These are phyloP conservation scores for Penicillium bovifimosum DNA, from an alignment of 495 filamentous ascomycete genomes.

Conservation along the genomic window DNA sequence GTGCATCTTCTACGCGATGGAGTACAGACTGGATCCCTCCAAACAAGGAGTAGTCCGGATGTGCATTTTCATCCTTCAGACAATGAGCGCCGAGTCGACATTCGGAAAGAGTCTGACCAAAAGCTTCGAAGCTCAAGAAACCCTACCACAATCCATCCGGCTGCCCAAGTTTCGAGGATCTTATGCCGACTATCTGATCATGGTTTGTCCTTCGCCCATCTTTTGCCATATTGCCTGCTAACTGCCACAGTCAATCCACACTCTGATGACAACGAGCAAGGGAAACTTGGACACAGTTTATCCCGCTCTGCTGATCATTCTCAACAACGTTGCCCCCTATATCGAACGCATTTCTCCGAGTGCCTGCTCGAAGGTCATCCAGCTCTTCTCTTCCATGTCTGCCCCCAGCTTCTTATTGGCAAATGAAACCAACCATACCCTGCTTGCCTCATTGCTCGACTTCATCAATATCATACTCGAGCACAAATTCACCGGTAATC, in stretches of 20 bases:
- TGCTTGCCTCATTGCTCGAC: constrained; percentile 79
- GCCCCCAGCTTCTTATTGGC: constrained; percentile 90
- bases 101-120: constrained; percentile 90
- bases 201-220: constrained; percentile 39
- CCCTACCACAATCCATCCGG: constrained; percentile 71
- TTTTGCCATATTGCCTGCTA: constrained; percentile 22
- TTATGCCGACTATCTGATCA: constrained; percentile 92
- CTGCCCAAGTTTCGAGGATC: constrained; percentile 80
- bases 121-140: constrained; percentile 83
- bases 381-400: constrained; percentile 91
- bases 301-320: constrained; percentile 83
- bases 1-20: constrained; percentile 86
- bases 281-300: constrained; percentile 90
- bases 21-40: constrained; percentile 76
- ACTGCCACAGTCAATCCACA: constrained; percentile 74
- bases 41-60: constrained; percentile 91
- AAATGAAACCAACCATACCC: constrained; percentile 85
- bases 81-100: constrained; percentile 84
- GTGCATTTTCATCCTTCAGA: constrained; percentile 96
- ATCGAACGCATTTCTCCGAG: constrained; percentile 68
- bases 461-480: constrained; percentile 90
- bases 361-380: constrained; percentile 75
- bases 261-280: constrained; percentile 84
- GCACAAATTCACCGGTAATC: constrained; percentile 78
- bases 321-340: constrained; percentile 88